Evolutionary conservation across 2,329 filamentous ascomycete genomes (phyloP).

Genomic region (Hypocrella siamensis): DNA sequence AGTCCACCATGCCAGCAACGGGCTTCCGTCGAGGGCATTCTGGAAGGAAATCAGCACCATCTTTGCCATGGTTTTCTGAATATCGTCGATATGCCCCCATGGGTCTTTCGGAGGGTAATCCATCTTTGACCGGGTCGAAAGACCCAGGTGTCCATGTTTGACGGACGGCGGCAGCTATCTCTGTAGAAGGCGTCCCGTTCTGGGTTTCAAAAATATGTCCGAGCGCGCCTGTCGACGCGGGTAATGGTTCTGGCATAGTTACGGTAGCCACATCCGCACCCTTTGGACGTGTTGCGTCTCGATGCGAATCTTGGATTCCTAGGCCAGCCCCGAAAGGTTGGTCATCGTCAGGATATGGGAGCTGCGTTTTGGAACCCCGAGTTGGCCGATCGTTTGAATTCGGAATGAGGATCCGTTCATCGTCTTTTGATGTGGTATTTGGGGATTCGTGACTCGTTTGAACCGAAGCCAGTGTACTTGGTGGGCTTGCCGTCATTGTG

Average conservation of each 20-base stretch:
- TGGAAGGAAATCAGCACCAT: constrained; percentile 29
- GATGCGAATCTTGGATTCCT: constrained; percentile 7
- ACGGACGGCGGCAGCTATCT: constrained; percentile 6
- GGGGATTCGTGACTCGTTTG: background rate
- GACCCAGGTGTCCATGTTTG: constrained; percentile 28
- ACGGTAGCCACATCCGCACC: constrained; percentile 3
- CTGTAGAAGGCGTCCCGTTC: constrained; percentile 1
- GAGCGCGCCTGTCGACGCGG: background rate
- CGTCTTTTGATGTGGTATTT: background rate
- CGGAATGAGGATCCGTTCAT: too few species aligned
- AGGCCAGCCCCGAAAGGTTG: constrained; percentile 8
- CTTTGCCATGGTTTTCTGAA: constrained; percentile 24
- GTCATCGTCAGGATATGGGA: constrained; percentile 25
- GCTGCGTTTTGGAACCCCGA: constrained; percentile 9
- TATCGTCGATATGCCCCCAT: constrained; percentile 35
- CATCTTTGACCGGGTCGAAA: constrained; percentile 25
- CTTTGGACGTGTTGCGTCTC: constrained; percentile 1
- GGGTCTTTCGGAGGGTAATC: constrained; percentile 19
- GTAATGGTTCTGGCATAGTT: constrained; percentile 10
- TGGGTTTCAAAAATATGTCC: constrained; percentile 1
- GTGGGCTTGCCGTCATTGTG: constrained; percentile 11
- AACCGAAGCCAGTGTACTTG: constrained; percentile 1
- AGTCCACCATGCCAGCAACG: constrained; percentile 53
- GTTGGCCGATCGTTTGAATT: background rate
- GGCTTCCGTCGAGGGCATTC: constrained; percentile 53